Evolutionary conservation across 2,329 filamentous ascomycete genomes (phyloP).

Genomic region (Nemania bipapillata): DNA sequence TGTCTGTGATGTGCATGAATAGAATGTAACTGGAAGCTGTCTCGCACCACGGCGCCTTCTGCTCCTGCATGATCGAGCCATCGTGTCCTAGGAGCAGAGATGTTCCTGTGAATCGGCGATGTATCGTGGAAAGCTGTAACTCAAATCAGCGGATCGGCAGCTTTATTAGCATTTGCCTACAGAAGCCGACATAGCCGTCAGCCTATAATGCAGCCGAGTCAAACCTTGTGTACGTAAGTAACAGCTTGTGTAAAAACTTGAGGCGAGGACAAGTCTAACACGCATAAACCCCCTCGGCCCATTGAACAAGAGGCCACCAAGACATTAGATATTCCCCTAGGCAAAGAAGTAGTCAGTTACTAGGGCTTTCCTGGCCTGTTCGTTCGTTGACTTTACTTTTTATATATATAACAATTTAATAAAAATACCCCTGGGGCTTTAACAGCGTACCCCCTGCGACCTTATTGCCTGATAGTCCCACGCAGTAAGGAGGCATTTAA

Average conservation of each 20-base stretch:
- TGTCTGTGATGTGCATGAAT: slow-evolving; percentile 23
- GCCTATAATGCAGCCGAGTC: neutral
- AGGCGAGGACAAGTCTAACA: neutral
- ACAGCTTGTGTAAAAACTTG: neutral
- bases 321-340: neutral
- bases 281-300: neutral
- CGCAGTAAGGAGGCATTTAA: too few relatives aligned
- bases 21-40: slow-evolving; percentile 17
- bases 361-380: neutral
- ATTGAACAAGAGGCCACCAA: neutral
- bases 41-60: slow-evolving; percentile 3
- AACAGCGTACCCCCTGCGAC: too few relatives aligned
- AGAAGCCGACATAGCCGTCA: slow-evolving; percentile 24
- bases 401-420: too few relatives aligned
- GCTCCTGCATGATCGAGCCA: slow-evolving; percentile 11
- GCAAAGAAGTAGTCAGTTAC: neutral
- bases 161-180: slow-evolving; percentile 6
- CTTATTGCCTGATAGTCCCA: too few relatives aligned
- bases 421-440: too few relatives aligned
- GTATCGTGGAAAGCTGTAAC: slow-evolving; percentile 1
- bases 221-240: slow-evolving; percentile 1
- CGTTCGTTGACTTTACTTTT: neutral
- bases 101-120: neutral
- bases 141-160: slow-evolving; percentile 5
- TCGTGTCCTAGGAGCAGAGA: neutral